A percentile compares a stretch with the other conserved stretches of the same genome.
Evolutionary conservation across 768 basidiomycete species (phyloP).

Genomic region (Chalciporus pseudorubinellus): DNA sequence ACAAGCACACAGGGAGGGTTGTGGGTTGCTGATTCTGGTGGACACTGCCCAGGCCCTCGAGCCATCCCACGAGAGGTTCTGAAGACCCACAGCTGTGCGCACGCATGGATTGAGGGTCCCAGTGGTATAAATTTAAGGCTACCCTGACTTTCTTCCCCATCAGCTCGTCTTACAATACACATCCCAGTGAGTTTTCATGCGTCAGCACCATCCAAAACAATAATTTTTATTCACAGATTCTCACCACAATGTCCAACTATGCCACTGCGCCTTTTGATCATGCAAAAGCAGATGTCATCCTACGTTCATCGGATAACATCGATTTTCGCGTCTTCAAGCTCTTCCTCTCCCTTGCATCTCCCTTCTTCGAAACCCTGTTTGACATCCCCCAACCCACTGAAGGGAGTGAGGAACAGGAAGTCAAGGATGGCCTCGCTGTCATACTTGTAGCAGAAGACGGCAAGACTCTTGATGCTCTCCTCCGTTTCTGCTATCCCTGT

Average conservation of each 20-base stretch:
- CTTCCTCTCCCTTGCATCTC: slow-evolving; percentile 32
- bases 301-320: slow-evolving; percentile 28
- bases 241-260: neutral
- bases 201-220: no score
- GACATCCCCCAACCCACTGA: slow-evolving; percentile 22
- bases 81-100: no score
- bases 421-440: slow-evolving; percentile 19
- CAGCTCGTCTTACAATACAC: no score
- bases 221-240: neutral
- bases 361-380: slow-evolving; percentile 36
- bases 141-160: no score
- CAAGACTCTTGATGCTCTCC: slow-evolving; percentile 19
- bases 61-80: no score
- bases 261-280: slow-evolving; percentile 24
- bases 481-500: slow-evolving; percentile 26
- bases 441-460: slow-evolving; percentile 19
- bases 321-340: slow-evolving; percentile 32
- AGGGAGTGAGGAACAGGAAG: slow-evolving; percentile 6
- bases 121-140: no score
- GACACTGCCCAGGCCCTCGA: no score
- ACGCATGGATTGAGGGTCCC: no score
- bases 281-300: slow-evolving; percentile 20
- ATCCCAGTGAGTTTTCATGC: neutral
- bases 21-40: no score
- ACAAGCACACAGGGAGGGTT: no score